Percentiles rank a stretch among this genome's conserved stretches.
These are phyloP conservation scores for Lentinula edodes DNA, from an alignment of 768 basidiomycete species.

Conservation along the genomic window DNA sequence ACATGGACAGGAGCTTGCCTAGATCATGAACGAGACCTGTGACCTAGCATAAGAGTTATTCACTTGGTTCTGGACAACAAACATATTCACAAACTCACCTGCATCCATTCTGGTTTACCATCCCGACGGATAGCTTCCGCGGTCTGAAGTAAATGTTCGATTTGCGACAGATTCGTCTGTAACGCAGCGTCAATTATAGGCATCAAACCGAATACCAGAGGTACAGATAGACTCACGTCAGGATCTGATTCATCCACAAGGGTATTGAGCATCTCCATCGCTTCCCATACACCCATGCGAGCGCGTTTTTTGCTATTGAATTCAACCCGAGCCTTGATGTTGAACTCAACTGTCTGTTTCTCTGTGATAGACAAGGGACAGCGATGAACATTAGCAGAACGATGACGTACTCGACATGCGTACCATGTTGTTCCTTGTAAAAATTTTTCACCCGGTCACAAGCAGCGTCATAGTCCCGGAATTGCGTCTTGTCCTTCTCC, in stretches of 20 bases:
- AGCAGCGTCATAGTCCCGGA: conserved; percentile 70
- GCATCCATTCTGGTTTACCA: conserved; percentile 91
- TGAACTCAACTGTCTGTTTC: conserved; percentile 86
- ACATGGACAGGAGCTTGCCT: conserved; percentile 81
- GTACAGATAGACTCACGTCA: conserved; percentile 43
- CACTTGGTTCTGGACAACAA: background rate
- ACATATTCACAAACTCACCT: conserved; percentile 30
- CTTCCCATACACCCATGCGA: conserved; percentile 83
- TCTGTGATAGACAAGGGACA: conserved; percentile 30
- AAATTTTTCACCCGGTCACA: conserved; percentile 76
- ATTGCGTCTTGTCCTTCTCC: conserved; percentile 58
- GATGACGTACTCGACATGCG: conserved; percentile 1
- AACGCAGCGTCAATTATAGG: conserved; percentile 9
- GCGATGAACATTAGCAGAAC: background rate
- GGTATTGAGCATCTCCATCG: conserved; percentile 83
- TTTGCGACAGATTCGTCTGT: conserved; percentile 75
- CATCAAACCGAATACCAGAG: background rate
- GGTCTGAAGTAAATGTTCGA: conserved; percentile 87
- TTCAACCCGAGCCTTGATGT: conserved; percentile 69
- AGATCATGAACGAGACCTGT: conserved; percentile 86
- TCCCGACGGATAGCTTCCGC: conserved; percentile 86
- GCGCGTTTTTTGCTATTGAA: conserved; percentile 64
- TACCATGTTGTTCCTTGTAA: conserved; percentile 77
- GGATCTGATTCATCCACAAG: conserved; percentile 90
- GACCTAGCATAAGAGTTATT: conserved; percentile 32